Evolutionary conservation across 192 early-diverging fungal genomes (phyloP), one percentile per base, ranked within the genome.

Genomic region (Coemansia sp.): DNA sequence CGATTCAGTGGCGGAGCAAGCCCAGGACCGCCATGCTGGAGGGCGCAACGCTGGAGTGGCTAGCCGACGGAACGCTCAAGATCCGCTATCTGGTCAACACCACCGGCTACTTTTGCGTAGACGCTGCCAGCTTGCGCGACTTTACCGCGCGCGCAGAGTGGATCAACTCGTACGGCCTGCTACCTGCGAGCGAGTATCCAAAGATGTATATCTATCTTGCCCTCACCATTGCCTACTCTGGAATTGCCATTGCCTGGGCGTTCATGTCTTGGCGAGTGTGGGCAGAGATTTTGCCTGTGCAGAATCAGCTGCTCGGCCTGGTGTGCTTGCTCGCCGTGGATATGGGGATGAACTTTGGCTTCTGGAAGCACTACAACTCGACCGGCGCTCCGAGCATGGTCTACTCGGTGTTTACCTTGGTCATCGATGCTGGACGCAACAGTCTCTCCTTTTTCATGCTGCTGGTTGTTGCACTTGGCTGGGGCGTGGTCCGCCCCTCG

Each of bases 361-460:
- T 88, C 72, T 91, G 89, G 91, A 86, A 86, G 55, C 77, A 90
- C 63, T 90, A 87, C 72, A 91, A 92, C 72, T 70, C 85, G 26
- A 76, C 76, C 14, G 89, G 90, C n/a, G 66, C 64, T 7, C 84
- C 87, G 53, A 89, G 86, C 43, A 77, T 84, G 44, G 85, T 86
- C 21, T 86, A 95, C 60, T 81, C 95, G 10, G 87, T 91, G 3
- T 59, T 94, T 4, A 91, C 92, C 8, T 90, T 93, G 6, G 67
- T 95, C 52, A 74, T 98, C 19, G 95, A 94, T 74, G 90, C 96
- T 7, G 95, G 90, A 9, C 84, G 97, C 64, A 96, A 95, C 77
- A 93, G 92, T 63, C 76, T 98, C 46, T 97, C 97, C 3, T 93
- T 99, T 72, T 98, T 98, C 68, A 95, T 99, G 91, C 86, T 99